Percentiles rank a stretch among this genome's conserved stretches.
phyloP scores from a whole-genome alignment of 2,329 filamentous ascomycete species.

The Beauveria bassiana region DNA sequence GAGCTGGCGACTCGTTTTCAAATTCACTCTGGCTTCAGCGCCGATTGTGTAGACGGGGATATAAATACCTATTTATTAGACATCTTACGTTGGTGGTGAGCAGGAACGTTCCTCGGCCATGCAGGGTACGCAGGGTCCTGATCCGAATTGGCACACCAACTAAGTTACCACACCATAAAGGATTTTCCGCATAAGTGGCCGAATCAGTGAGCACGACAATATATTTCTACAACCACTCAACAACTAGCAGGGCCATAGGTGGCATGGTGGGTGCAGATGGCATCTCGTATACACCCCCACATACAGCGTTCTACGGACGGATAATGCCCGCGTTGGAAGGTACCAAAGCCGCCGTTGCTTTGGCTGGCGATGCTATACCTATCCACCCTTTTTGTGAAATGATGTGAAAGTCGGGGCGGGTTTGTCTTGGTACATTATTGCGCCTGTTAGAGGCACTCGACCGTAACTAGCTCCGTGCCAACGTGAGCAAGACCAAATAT shows the following conservation, averaged over 20 bases:
- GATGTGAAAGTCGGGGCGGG: not conserved
- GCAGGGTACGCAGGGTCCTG: too few relatives aligned
- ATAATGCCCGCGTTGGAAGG: not conserved
- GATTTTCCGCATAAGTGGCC: too few relatives aligned
- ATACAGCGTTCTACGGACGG: not conserved
- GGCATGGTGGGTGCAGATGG: not conserved
- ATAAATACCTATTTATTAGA: too few relatives aligned
- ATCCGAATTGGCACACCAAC: too few relatives aligned
- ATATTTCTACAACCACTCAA: not conserved
- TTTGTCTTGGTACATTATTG: not conserved
- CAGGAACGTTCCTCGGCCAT: too few relatives aligned
- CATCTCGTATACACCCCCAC: not conserved
- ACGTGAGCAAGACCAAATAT: too few relatives aligned
- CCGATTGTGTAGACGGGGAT: too few relatives aligned
- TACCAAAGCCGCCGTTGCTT: not conserved
- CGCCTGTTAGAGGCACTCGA: not conserved
- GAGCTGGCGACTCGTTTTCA: too few relatives aligned
- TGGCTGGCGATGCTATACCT: not conserved
- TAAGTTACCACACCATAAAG: too few relatives aligned
- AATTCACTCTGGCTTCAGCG: too few relatives aligned
- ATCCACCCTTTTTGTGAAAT: not conserved
- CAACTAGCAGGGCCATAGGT: too few relatives aligned
- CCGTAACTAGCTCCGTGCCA: not conserved
- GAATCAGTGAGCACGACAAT: not conserved
- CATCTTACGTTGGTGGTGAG: too few relatives aligned